Conservation (phyloP, 192 early-diverging fungal genomes). For the Podila epicladia region DNA sequence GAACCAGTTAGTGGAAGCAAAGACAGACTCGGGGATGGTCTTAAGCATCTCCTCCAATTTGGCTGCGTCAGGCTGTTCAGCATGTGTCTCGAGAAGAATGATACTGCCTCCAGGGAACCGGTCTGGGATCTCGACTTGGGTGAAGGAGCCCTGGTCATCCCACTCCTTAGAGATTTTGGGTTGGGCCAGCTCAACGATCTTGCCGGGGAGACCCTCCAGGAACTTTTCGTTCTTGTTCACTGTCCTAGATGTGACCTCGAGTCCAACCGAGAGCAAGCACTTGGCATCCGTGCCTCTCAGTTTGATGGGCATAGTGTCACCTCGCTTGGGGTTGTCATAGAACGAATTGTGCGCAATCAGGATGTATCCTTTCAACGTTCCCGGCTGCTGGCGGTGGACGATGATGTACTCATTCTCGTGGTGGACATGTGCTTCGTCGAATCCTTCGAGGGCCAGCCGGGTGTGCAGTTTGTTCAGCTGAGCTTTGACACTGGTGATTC, state of each 20-base stretch:
- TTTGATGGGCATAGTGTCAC: constrained; percentile 64
- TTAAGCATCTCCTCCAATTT: constrained; percentile 67
- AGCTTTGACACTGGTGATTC: constrained; percentile 67
- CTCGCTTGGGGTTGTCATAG: constrained; percentile 47
- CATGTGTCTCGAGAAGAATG: constrained; percentile 70
- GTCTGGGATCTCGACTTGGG: constrained; percentile 67
- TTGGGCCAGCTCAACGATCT: constrained; percentile 58
- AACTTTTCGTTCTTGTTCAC: constrained; percentile 19
- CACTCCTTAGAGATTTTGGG: constrained; percentile 56
- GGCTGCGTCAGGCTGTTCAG: constrained; percentile 58
- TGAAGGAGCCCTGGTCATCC: constrained; percentile 66
- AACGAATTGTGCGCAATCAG: constrained; percentile 92
- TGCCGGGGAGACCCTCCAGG: constrained; percentile 57
- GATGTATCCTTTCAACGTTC: constrained; percentile 91
- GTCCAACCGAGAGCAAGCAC: constrained; percentile 65
- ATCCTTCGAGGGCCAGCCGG: constrained; percentile 86
- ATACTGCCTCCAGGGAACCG: constrained; percentile 91
- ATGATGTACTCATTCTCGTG: constrained; percentile 95
- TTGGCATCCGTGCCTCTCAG: constrained; percentile 67
- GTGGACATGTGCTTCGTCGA: constrained; percentile 94
- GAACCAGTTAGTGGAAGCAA: constrained; percentile 63
- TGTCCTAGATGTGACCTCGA: constrained; percentile 56
- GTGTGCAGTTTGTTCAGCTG: constrained; percentile 78
- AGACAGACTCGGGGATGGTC: constrained; percentile 71
- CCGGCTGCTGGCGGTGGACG: constrained; percentile 92